Evolutionary conservation across 306 rosid genomes (phyloP), one percentile per base, ranked within the genome.

Genomic region (Cucumis melo): DNA sequence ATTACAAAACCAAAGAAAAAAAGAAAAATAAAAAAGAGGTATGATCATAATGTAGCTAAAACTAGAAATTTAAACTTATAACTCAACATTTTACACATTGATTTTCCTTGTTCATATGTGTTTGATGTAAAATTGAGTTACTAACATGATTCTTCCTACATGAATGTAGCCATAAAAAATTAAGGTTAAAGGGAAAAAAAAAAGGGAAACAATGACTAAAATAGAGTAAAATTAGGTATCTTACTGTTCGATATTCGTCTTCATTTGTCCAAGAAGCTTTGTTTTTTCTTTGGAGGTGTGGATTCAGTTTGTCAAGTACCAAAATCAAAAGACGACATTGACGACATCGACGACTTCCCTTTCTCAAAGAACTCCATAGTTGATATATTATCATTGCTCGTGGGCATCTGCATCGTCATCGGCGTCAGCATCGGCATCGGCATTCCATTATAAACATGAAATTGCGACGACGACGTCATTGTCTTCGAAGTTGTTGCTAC

Each of bases 361-460:
- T 83, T 57, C 55, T 75, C 79, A 76, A 86, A 79, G 16, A 66
- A 80, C 68, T 83, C 84, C 21, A 74, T 80, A 32, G 85, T 86
- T 14, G 83, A 75, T 5, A 80, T 39, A 57, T 81, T 39, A 77
- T n/a, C 20, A 20, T 14, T 41, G 6, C 13, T 73, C 65, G 80
- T 53, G 16, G 85, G 78, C 21, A 78, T 64, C 27, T 13, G 7
- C 54, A 20, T 67, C 27, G 73, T 53, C 77, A 84, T 54, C 20
- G 85, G 80, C 9, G 75, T 78, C 42, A n/a, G 2, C 53, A 38
- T 66, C 19, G 74, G 55, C 78, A 85, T 54, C n/a, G 87, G 84
- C 20, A 78, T 84, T 60, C 87, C 89, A 17, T 80, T 59, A 75
- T 77, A 86, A 68, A 84, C 80, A 75, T 82, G 76, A 10, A 84